Evolutionary conservation across 78 protist species (phyloP).

Genomic region (Tieghemostelium lacteum): DNA sequence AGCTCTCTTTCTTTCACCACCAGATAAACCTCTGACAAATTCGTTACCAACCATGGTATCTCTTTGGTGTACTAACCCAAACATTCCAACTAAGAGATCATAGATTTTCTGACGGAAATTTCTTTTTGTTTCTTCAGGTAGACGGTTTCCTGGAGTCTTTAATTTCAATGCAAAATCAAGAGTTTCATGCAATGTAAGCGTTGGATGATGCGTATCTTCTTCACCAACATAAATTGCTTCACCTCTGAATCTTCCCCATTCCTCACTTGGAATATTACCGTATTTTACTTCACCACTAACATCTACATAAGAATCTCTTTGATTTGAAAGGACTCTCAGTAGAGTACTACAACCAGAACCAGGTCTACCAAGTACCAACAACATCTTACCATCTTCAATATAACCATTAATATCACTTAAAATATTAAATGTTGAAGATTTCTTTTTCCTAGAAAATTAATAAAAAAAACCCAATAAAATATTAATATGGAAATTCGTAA

Average conservation of each 20-base stretch:
- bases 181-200: constrained; percentile 29
- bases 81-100: constrained; percentile 20
- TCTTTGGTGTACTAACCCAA: constrained; percentile 27
- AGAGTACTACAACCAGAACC: constrained; percentile 58
- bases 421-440: constrained; percentile 45
- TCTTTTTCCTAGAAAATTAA: not conserved
- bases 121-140: constrained; percentile 20
- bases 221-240: constrained; percentile 55
- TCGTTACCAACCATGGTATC: constrained; percentile 70
- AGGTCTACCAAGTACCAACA: constrained; percentile 62
- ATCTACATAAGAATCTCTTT: constrained; percentile 12
- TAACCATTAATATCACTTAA: constrained; percentile 46
- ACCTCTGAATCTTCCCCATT: constrained; percentile 16
- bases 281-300: constrained; percentile 23
- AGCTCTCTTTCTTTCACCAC: constrained; percentile 51
- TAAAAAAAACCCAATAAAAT: not conserved
- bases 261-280: constrained; percentile 20
- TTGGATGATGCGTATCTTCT: constrained; percentile 48
- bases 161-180: constrained; percentile 48
- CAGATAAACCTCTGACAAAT: constrained; percentile 51
- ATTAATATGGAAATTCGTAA: no score
- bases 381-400: constrained; percentile 67
- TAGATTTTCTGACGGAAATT: constrained; percentile 16
- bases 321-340: constrained; percentile 26
- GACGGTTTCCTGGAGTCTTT: constrained; percentile 39